Conservation (phyloP, 495 filamentous ascomycete species). For the Tuber aestivum region DNA sequence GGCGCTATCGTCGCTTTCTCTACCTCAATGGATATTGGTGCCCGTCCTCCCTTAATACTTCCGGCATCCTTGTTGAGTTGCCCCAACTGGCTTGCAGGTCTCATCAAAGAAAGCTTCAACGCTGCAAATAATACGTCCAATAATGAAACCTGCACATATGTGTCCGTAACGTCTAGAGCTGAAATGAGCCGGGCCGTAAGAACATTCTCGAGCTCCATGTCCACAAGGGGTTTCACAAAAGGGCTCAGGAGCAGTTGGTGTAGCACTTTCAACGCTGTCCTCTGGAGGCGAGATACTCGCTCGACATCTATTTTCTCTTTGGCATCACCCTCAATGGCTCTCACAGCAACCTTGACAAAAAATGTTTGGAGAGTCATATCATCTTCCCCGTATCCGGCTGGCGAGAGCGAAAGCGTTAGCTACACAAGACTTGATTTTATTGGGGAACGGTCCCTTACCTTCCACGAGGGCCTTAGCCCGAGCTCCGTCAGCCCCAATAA, state of each 20-base stretch:
- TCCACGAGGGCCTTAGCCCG: constrained; percentile 19
- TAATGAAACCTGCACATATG: constrained; percentile 65
- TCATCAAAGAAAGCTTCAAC: constrained; percentile 59
- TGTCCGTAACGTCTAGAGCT: constrained; percentile 56
- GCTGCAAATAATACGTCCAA: constrained; percentile 68
- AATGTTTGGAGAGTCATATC: constrained; percentile 57
- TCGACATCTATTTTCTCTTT: constrained; percentile 43
- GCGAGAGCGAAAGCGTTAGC: constrained; percentile 12
- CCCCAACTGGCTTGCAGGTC: constrained; percentile 46
- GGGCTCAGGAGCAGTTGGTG: constrained; percentile 70
- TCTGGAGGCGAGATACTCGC: constrained; percentile 57
- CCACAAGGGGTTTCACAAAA: constrained; percentile 58
- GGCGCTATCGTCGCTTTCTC: constrained; percentile 47
- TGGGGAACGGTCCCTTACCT: constrained; percentile 18
- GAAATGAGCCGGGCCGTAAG: constrained; percentile 65
- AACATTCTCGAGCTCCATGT: constrained; percentile 63
- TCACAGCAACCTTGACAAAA: constrained; percentile 55
- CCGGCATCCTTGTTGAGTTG: constrained; percentile 44
- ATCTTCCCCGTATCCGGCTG: constrained; percentile 48
- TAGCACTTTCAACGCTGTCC: constrained; percentile 62
- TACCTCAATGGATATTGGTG: constrained; percentile 12
- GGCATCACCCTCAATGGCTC: constrained; percentile 52
- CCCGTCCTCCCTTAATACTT: constrained; percentile 45
- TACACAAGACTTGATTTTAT: background rate
- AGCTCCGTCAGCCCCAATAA: constrained; percentile 32